These are phyloP conservation scores for Vararia minispora DNA, from an alignment of 768 basidiomycete genomes.

Conservation along the genomic window DNA sequence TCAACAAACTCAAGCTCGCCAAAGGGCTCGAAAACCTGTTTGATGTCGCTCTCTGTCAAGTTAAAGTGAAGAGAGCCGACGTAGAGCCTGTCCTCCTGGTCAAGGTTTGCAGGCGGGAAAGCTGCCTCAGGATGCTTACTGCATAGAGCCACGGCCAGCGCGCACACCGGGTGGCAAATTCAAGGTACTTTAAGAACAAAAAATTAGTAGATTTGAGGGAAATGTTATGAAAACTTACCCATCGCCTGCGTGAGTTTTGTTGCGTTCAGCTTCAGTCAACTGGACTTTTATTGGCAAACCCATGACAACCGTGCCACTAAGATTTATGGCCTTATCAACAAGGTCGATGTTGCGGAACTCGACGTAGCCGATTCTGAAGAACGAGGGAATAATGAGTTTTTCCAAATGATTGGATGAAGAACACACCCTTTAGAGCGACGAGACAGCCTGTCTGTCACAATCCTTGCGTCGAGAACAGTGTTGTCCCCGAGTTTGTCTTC, in stretches of 20 bases:
- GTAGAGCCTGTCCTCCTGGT: slow-evolving; percentile 92
- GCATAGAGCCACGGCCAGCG: slow-evolving; percentile 70
- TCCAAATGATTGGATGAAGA: too few relatives aligned
- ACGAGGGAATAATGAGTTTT: too few relatives aligned
- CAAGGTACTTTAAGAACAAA: slow-evolving; percentile 45
- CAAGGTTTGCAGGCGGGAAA: slow-evolving; percentile 7
- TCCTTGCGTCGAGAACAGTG: slow-evolving; percentile 89
- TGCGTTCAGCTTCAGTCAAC: slow-evolving; percentile 93
- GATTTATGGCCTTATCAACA: slow-evolving; percentile 81
- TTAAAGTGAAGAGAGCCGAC: slow-evolving; percentile 97
- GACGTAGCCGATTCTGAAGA: slow-evolving; percentile 86
- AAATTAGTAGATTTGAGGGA: slow-evolving; percentile 8
- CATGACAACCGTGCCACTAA: slow-evolving; percentile 95
- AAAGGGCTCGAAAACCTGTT: slow-evolving; percentile 98
- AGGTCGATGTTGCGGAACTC: slow-evolving; percentile 87
- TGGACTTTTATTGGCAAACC: slow-evolving; percentile 96
- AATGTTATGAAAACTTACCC: slow-evolving; percentile 38
- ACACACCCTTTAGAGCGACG: slow-evolving; percentile 95
- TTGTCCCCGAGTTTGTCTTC: slow-evolving; percentile 93
- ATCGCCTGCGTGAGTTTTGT: slow-evolving; percentile 79
- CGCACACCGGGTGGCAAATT: slow-evolving; percentile 80
- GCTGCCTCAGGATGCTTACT: slow-evolving; percentile 33
- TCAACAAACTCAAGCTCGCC: slow-evolving; percentile 98
- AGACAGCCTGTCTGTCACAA: slow-evolving; percentile 91
- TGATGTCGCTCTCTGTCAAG: slow-evolving; percentile 93